Percentiles rank a stretch among this genome's conserved stretches.
phyloP scores from a whole-genome alignment of 495 filamentous ascomycete genomes.

The Xylaria palmicola region DNA sequence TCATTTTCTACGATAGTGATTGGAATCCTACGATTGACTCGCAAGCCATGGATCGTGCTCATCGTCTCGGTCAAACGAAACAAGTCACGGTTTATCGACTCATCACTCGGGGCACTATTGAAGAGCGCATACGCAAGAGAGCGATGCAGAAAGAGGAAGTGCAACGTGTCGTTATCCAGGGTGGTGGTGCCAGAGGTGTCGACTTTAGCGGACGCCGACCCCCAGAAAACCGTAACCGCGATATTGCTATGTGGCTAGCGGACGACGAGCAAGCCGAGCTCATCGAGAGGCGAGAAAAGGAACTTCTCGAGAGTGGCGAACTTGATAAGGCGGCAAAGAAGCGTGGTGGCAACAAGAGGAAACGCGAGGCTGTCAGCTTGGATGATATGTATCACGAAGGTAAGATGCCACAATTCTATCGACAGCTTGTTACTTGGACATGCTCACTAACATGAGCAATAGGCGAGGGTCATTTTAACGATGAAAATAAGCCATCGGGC shows the following conservation, averaged over 20 bases:
- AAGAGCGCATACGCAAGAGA: conserved; percentile 96
- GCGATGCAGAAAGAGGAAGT: conserved; percentile 99
- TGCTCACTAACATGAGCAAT: conserved; percentile 22
- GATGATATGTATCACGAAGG: conserved; percentile 99
- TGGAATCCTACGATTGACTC: conserved; percentile 99
- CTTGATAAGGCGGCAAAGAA: conserved; percentile 69
- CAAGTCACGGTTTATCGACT: conserved; percentile 97
- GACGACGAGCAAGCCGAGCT: conserved; percentile 92
- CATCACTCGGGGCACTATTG: conserved; percentile 95
- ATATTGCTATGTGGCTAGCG: conserved; percentile 95
- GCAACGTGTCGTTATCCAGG: conserved; percentile 95
- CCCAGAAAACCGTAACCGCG: conserved; percentile 83
- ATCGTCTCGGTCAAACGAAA: conserved; percentile 93
- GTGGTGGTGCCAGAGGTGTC: conserved; percentile 73
- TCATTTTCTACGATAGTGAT: conserved; percentile 99
- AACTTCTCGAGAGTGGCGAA: conserved; percentile 64
- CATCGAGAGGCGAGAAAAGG: conserved; percentile 85
- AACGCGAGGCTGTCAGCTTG: conserved; percentile 61
- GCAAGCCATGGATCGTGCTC: conserved; percentile 98
- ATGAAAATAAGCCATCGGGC: conserved; percentile 76
- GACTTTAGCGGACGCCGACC: conserved; percentile 90
- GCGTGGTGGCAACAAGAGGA: conserved; percentile 49
- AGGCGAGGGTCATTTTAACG: conserved; percentile 95
- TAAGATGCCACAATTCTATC: conserved; percentile 45
- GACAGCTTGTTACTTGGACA: background rate